Evolutionary conservation across 2,329 filamentous ascomycete genomes (phyloP).

Genomic region (Aspergillus eucalypticola): DNA sequence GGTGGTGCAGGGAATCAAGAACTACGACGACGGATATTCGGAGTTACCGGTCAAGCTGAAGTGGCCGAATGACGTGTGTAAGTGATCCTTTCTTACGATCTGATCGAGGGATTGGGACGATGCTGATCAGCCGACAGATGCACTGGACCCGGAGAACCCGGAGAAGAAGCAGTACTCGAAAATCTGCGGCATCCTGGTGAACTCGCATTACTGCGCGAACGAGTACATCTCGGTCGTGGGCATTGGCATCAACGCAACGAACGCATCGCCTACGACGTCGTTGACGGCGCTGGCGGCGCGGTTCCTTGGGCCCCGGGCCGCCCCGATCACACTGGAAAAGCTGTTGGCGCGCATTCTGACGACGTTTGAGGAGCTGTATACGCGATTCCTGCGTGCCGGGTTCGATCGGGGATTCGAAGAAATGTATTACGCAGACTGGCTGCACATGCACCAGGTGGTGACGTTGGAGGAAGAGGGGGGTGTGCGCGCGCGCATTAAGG

Average conservation of each 20-base stretch:
- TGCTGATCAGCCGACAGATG: slow-evolving; percentile 50
- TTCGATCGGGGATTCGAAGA: slow-evolving; percentile 73
- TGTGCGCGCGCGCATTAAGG: slow-evolving; percentile 72
- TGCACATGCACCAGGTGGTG: slow-evolving; percentile 74
- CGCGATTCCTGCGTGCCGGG: slow-evolving; percentile 70
- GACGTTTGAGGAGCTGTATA: slow-evolving; percentile 75
- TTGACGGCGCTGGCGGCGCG: slow-evolving; percentile 68
- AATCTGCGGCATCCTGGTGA: slow-evolving; percentile 89
- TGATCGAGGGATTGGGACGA: neutral
- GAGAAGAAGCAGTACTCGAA: slow-evolving; percentile 68
- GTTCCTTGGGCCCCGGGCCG: slow-evolving; percentile 44
- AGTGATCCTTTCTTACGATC: slow-evolving; percentile 27
- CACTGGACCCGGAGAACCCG: slow-evolving; percentile 62
- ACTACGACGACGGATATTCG: slow-evolving; percentile 74
- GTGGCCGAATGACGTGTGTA: slow-evolving; percentile 96
- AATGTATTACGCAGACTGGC: slow-evolving; percentile 79
- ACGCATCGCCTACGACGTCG: slow-evolving; percentile 82
- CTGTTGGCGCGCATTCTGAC: slow-evolving; percentile 80
- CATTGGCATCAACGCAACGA: slow-evolving; percentile 82
- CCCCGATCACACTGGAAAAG: slow-evolving; percentile 70
- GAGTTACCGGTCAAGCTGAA: slow-evolving; percentile 81
- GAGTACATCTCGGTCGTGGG: slow-evolving; percentile 85
- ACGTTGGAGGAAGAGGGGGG: slow-evolving; percentile 81
- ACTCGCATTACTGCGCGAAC: slow-evolving; percentile 75
- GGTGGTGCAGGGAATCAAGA: slow-evolving; percentile 77